Percentiles rank a stretch among this genome's conserved stretches.
Evolutionary conservation across 306 rosid genomes (phyloP).

Genomic region (Malus asiatica): DNA sequence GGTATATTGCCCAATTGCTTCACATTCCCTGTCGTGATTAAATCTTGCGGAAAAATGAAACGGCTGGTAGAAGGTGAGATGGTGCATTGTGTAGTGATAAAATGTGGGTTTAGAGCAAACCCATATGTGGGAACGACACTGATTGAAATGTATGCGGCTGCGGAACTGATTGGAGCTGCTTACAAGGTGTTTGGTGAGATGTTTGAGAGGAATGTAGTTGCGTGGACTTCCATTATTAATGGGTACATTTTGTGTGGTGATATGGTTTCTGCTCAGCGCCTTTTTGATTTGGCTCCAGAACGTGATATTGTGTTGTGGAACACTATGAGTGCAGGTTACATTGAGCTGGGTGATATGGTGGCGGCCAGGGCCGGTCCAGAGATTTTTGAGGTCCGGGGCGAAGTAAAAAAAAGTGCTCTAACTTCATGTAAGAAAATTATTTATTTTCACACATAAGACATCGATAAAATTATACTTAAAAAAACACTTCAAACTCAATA

Average conservation of each 20-base stretch:
- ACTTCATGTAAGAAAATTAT: no score
- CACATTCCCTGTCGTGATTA: slow-evolving; percentile 56
- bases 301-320: slow-evolving; percentile 71
- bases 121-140: slow-evolving; percentile 44
- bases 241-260: slow-evolving; percentile 43
- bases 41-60: slow-evolving; percentile 39
- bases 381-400: no score
- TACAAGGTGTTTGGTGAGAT: slow-evolving; percentile 57
- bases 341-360: slow-evolving; percentile 42
- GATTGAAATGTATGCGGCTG: slow-evolving; percentile 51
- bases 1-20: slow-evolving; percentile 45
- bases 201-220: slow-evolving; percentile 57
- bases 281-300: slow-evolving; percentile 56
- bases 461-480: no score
- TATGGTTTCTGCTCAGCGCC: slow-evolving; percentile 40
- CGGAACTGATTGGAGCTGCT: slow-evolving; percentile 41
- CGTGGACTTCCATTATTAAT: slow-evolving; percentile 64
- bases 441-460: no score
- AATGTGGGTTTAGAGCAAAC: slow-evolving; percentile 47
- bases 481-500: no score
- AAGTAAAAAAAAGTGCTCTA: no score
- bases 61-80: slow-evolving; percentile 38
- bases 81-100: slow-evolving; percentile 47
- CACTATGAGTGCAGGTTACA: slow-evolving; percentile 55
- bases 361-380: no score